Evolutionary conservation across 1,284 basidiomycete species (phyloP).

Genomic region (Boletus mariae): DNA sequence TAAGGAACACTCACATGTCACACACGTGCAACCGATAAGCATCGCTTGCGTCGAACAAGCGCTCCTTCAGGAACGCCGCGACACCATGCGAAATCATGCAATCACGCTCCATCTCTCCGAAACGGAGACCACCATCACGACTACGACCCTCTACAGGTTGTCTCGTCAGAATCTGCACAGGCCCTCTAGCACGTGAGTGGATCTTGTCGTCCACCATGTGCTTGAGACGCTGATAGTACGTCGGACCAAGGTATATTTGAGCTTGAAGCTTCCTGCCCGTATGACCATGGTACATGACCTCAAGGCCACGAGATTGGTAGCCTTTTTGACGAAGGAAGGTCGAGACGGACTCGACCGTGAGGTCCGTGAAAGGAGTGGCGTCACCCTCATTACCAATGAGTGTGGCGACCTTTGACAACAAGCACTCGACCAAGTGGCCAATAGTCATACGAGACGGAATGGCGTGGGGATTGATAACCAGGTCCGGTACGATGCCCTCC

Average conservation of each 20-base stretch:
- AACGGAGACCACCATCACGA: constrained; percentile 97
- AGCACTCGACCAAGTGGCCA: constrained; percentile 98
- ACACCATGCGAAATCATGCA: constrained; percentile 99
- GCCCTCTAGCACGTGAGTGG: constrained; percentile 94
- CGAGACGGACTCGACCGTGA: constrained; percentile 96
- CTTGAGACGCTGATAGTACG: constrained; percentile 98
- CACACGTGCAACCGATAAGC: constrained; percentile 96
- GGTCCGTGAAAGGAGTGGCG: constrained; percentile 96
- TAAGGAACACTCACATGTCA: constrained; percentile 70
- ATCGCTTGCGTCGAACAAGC: constrained; percentile 90
- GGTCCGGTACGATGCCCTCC: constrained; percentile 94
- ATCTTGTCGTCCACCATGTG: constrained; percentile 99
- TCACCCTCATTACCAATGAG: constrained; percentile 96
- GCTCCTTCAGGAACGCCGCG: constrained; percentile 94
- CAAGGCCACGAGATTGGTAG: constrained; percentile 94
- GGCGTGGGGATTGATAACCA: constrained; percentile 99
- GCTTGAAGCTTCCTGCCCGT: constrained; percentile 96
- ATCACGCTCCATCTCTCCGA: constrained; percentile 99
- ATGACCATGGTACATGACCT: constrained; percentile 99
- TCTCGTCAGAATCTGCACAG: constrained; percentile 95
- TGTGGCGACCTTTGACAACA: constrained; percentile 94
- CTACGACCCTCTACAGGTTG: constrained; percentile 99
- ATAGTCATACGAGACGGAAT: constrained; percentile 99
- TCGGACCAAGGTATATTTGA: constrained; percentile 97
- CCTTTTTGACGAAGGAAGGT: constrained; percentile 77